phyloP scores from a whole-genome alignment of 805 yeast species.

The Yamadazyma akitaensis region DNA sequence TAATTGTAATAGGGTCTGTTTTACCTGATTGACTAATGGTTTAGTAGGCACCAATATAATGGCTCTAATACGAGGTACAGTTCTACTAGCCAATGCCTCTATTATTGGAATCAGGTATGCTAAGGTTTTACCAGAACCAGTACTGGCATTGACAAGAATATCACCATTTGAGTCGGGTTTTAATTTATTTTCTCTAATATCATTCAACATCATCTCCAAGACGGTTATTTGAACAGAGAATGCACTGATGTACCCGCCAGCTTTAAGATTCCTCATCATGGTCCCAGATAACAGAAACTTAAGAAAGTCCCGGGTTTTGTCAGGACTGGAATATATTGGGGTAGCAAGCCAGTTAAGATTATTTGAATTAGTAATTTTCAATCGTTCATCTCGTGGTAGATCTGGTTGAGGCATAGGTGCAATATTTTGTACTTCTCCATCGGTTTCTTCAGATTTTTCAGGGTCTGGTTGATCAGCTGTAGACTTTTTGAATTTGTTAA shows the following conservation, averaged over 20 bases:
- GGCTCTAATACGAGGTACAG: conserved; percentile 72
- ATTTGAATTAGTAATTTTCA: conserved; percentile 28
- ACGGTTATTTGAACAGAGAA: conserved; percentile 77
- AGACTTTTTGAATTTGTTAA: conserved; percentile 47
- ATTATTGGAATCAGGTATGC: conserved; percentile 85
- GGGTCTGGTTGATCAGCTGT: conserved; percentile 13
- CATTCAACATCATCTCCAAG: conserved; percentile 49
- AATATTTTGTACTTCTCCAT: conserved; percentile 23
- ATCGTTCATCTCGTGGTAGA: conserved; percentile 50
- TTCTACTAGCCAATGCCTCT: conserved; percentile 58
- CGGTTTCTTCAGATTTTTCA: neutral
- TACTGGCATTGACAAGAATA: conserved; percentile 84
- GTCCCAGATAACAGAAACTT: conserved; percentile 44
- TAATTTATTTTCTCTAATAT: conserved; percentile 35
- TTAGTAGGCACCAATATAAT: conserved; percentile 85
- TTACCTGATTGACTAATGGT: conserved; percentile 82
- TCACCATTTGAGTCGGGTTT: conserved; percentile 65
- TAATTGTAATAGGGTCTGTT: conserved; percentile 55
- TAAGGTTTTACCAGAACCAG: conserved; percentile 94
- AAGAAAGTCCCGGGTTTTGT: conserved; percentile 43
- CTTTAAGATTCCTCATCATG: conserved; percentile 45
- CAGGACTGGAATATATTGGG: conserved; percentile 57
- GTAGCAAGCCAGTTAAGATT: conserved; percentile 63
- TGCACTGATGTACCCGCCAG: conserved; percentile 50
- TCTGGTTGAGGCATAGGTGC: conserved; percentile 86